A percentile compares a stretch with the other conserved stretches of the same genome.
These are phyloP conservation scores for Tylopilus cervinicoccineus DNA, from an alignment of 768 basidiomycete genomes.

Conservation along the genomic window DNA sequence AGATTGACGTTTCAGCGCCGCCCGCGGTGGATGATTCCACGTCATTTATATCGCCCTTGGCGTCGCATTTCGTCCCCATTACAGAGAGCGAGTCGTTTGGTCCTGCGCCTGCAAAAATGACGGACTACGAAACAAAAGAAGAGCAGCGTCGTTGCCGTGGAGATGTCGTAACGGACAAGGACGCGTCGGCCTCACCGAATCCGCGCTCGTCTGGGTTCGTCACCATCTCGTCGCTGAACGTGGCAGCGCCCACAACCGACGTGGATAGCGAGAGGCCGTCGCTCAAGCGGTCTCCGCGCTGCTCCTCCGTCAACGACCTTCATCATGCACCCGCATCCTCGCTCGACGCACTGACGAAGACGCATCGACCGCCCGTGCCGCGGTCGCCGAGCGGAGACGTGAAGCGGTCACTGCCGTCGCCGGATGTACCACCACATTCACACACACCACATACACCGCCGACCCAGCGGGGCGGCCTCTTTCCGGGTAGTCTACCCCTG, in stretches of 20 bases:
- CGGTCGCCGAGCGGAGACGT: conserved; percentile 16
- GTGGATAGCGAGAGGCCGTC: conserved; percentile 5
- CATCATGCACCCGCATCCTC: conserved; percentile 7
- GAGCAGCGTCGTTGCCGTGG: conserved; percentile 3
- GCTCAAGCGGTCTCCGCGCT: conserved; percentile 14
- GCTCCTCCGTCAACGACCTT: conserved; percentile 21
- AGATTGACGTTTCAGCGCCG: conserved; percentile 54
- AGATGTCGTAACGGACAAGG: conserved; percentile 9
- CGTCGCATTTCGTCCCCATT: conserved; percentile 28
- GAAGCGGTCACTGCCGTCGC: conserved; percentile 1
- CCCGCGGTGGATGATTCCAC: conserved; percentile 38
- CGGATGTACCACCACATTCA: background rate
- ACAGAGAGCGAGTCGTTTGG: conserved; percentile 21
- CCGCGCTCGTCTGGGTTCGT: conserved; percentile 77
- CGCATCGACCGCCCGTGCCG: background rate
- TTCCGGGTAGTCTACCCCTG: conserved; percentile 29
- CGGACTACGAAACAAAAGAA: conserved; percentile 1
- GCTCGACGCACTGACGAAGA: background rate
- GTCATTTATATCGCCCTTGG: conserved; percentile 32
- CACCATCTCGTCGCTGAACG: conserved; percentile 54
- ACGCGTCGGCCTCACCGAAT: conserved; percentile 46
- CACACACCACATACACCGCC: background rate
- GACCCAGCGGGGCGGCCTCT: background rate
- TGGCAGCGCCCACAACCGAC: background rate
- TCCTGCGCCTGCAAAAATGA: conserved; percentile 8